phyloP scores from a whole-genome alignment of 2,329 filamentous ascomycete genomes.

The Colletotrichum sansevieriae region DNA sequence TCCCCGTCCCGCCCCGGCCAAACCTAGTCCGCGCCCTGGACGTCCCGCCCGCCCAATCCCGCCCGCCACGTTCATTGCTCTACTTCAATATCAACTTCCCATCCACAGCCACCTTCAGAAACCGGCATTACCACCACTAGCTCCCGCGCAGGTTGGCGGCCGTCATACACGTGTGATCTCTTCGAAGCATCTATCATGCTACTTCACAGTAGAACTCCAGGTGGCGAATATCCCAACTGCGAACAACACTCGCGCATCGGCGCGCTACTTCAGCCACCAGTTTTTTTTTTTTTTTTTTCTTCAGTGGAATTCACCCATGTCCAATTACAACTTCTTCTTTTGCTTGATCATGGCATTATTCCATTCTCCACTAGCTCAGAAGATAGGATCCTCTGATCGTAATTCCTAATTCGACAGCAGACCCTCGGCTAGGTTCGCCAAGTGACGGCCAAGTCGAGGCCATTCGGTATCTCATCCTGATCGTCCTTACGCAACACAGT shows the following conservation, averaged over 20 bases:
- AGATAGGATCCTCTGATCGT: neutral
- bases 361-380: neutral
- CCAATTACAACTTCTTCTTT: neutral
- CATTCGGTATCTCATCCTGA: no score
- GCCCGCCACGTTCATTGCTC: neutral
- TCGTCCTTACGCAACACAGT: neutral
- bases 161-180: neutral
- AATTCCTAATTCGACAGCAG: neutral
- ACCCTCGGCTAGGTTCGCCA: neutral
- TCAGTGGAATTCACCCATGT: neutral
- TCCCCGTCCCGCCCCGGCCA: slow-evolving; percentile 1
- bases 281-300: neutral
- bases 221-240: slow-evolving; percentile 5
- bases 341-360: neutral
- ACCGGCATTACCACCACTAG: neutral
- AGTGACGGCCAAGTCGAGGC: neutral
- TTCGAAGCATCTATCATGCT: neutral
- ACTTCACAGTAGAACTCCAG: no score
- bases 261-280: no score
- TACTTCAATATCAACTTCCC: neutral
- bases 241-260: neutral
- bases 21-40: neutral
- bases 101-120: neutral
- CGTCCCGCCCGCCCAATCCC: slow-evolving; percentile 10
- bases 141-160: neutral